A percentile compares a stretch with the other conserved stretches of the same genome.
Conservation (phyloP, 148 eudicot species). For the Nyssa sinensis region DNA sequence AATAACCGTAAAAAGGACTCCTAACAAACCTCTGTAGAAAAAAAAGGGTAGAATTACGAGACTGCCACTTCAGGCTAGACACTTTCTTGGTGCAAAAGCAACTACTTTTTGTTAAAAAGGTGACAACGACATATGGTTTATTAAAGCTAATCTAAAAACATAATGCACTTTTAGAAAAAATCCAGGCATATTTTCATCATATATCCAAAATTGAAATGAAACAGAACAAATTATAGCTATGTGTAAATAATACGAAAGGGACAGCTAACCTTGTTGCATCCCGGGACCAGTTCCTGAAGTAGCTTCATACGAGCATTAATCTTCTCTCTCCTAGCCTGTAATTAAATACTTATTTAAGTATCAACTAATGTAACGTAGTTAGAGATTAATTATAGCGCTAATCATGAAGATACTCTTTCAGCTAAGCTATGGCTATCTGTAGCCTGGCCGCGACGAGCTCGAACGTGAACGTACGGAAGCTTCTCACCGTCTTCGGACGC, state of each 20-base stretch:
- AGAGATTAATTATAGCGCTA: slow-evolving; percentile 12
- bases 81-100: slow-evolving; percentile 42
- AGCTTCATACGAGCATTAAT: slow-evolving; percentile 98
- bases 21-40: slow-evolving; percentile 34
- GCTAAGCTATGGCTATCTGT: slow-evolving; percentile 99
- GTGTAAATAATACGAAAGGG: too few species aligned
- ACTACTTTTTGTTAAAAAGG: slow-evolving; percentile 35
- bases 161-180: not conserved
- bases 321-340: slow-evolving; percentile 96
- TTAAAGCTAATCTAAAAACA: slow-evolving; percentile 10
- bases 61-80: slow-evolving; percentile 26
- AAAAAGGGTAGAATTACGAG: slow-evolving; percentile 22
- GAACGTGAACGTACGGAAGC: slow-evolving; percentile 92
- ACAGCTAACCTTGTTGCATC: slow-evolving; percentile 80
- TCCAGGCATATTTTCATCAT: not conserved
- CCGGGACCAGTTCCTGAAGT: slow-evolving; percentile 95
- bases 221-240: too few species aligned
- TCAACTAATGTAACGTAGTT: not conserved
- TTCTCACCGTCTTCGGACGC: slow-evolving; percentile 54
- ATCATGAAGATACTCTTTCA: slow-evolving; percentile 64
- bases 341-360: slow-evolving; percentile 9
- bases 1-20: slow-evolving; percentile 31
- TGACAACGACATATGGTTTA: slow-evolving; percentile 46
- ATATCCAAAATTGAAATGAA: not conserved
- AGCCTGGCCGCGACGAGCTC: slow-evolving; percentile 97